Evolutionary conservation across 208 protist genomes (phyloP), one percentile per base, ranked within the genome.

Genomic region (Porcisia deanei): DNA sequence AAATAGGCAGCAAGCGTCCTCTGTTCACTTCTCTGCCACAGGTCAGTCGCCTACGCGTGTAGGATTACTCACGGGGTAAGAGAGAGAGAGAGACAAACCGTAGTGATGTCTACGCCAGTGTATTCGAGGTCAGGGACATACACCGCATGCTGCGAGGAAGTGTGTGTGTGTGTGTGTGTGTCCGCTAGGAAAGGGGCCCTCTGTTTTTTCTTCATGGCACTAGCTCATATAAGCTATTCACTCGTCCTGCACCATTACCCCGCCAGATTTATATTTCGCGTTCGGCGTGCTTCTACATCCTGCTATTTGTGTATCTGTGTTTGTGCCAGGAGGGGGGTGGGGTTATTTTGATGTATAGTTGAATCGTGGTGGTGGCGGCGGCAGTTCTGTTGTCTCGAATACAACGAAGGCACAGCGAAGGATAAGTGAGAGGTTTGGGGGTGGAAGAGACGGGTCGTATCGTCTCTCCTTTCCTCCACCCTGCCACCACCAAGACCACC

Each of bases 1-100:
- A 77, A 14, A 43, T 49, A 1, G 75, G 79, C 59, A 75, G 73
- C 73, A 85, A 81, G 64, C 55, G 72, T 58, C 72, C 69, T 6
- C 66, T 65, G 12, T 81, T 77, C 45, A 25, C 25, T 8, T 63
- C 30, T 10, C 47, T 41, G 9, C 61, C 5, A 39, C 67, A 45
- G 72, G 43, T 25, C 41, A 3, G 16, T 71, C 75, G 20, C 55
- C 30, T 79, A 59, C 71, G 66, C 0, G 49, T 70, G 52, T 71
- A 58, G 9, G 18, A 41, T 7, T 57, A 53, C 39, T 34, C 20
- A 52, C 1, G 6, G 49, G 20, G 34, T 69, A 25, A 3, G n/a
- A 30, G 30, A 30, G 30, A 30, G 30, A 30, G 30, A 30, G 30
- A 30, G 30, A 30, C 30, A 30, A 30, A 30, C 30, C 30, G 30